Conservation (phyloP, 805 yeast species). For the Myxozyma mucilagina region DNA sequence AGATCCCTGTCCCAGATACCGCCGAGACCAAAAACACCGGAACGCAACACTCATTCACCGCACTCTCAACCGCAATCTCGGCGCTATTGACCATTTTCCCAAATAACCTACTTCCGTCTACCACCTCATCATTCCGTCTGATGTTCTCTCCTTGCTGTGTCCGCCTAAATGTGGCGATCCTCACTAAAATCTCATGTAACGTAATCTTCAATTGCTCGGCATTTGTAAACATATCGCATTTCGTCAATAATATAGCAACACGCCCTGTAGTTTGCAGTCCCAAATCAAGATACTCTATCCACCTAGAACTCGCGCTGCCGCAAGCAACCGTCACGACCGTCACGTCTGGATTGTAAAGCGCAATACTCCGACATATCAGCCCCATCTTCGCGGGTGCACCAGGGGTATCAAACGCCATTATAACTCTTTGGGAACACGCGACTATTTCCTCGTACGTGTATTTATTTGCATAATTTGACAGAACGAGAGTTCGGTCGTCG, state of each 20-base stretch:
- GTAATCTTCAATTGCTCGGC: constrained; percentile 16
- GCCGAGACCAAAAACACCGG: constrained; percentile 30
- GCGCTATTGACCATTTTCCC: constrained; percentile 29
- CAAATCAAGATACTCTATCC: constrained; percentile 26
- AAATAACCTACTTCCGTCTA: constrained; percentile 1
- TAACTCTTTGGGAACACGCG: constrained; percentile 20
- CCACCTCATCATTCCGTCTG: neutral
- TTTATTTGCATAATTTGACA: constrained; percentile 23
- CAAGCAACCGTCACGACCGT: constrained; percentile 18
- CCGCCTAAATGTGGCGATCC: constrained; percentile 13
- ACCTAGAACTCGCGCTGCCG: constrained; percentile 6
- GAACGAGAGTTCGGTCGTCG: neutral
- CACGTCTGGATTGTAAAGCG: constrained; percentile 25
- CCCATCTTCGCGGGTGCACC: constrained; percentile 22
- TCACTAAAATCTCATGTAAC: constrained; percentile 14
- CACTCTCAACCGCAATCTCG: constrained; percentile 21
- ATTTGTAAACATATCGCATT: constrained; percentile 17
- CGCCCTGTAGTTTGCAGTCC: constrained; percentile 17
- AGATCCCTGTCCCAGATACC: constrained; percentile 24
- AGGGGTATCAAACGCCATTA: constrained; percentile 30
- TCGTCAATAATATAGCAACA: constrained; percentile 25
- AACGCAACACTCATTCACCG: constrained; percentile 15
- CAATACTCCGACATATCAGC: constrained; percentile 17
- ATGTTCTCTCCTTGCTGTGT: neutral
- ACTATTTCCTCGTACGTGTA: constrained; percentile 27